These are phyloP conservation scores for Yamadazyma takamatsuzukensis DNA, from an alignment of 805 yeast genomes.

Conservation along the genomic window DNA sequence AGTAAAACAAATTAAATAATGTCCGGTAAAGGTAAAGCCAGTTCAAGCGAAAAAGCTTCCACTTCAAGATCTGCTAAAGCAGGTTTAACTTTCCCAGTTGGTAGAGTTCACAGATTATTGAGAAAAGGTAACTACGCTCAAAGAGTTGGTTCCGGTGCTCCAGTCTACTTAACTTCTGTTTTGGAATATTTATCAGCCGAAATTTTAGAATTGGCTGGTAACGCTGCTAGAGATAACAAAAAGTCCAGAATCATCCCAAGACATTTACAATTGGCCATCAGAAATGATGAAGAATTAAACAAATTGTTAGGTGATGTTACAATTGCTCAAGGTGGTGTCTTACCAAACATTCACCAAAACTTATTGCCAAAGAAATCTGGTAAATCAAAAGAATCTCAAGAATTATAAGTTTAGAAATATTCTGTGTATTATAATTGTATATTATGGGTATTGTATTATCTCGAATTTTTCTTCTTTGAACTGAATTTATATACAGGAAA, in stretches of 20 bases:
- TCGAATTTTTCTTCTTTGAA: too few relatives aligned
- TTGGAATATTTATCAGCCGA: conserved; percentile 49
- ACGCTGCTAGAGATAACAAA: conserved; percentile 51
- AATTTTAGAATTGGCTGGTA: conserved; percentile 50
- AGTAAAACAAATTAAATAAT: too few relatives aligned
- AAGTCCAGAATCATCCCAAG: conserved; percentile 51
- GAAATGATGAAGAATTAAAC: conserved; percentile 51
- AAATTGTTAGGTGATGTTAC: conserved; percentile 49
- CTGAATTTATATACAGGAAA: too few relatives aligned
- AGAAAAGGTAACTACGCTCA: conserved; percentile 51
- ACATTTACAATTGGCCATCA: conserved; percentile 50
- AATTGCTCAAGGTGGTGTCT: conserved; percentile 51
- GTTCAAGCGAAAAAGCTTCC: conserved; percentile 45
- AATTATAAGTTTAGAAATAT: conserved; percentile 36
- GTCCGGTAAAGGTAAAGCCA: conserved; percentile 44
- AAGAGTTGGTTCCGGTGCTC: conserved; percentile 52
- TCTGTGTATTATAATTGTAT: conserved; percentile 15
- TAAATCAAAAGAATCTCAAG: conserved; percentile 55
- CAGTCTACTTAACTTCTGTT: conserved; percentile 48
- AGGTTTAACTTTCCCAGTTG: conserved; percentile 49
- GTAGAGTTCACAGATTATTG: conserved; percentile 49
- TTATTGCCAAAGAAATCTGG: conserved; percentile 55
- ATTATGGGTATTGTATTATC: too few relatives aligned
- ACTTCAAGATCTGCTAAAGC: conserved; percentile 49
- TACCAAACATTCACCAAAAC: conserved; percentile 48